These are phyloP conservation scores for Hibiscus tridactylites DNA, from an alignment of 345 rosid genomes.

Conservation along the genomic window DNA sequence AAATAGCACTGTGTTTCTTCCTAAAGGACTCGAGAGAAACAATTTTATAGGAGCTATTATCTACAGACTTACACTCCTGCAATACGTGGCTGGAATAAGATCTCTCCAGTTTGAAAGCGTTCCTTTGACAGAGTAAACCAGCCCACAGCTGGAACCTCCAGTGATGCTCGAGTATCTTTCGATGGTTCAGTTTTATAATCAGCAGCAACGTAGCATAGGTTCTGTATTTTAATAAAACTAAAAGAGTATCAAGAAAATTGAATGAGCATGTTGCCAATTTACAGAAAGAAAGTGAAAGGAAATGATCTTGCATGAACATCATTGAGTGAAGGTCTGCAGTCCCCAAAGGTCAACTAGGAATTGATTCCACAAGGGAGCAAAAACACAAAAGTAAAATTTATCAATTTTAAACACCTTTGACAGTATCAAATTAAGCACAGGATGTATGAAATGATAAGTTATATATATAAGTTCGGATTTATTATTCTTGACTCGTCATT, in stretches of 20 bases:
- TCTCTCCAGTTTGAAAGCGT: slow-evolving; percentile 90
- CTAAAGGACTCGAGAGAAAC: neutral
- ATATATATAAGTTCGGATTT: neutral
- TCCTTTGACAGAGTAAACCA: slow-evolving; percentile 69
- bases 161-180: slow-evolving; percentile 58
- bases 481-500: neutral
- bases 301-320: slow-evolving; percentile 1
- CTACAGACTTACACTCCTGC: slow-evolving; percentile 69
- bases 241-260: slow-evolving; percentile 13
- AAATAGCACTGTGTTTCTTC: neutral
- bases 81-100: slow-evolving; percentile 78
- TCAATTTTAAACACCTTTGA: neutral
- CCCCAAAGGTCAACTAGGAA: neutral
- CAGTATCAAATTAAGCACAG: neutral
- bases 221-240: slow-evolving; percentile 33
- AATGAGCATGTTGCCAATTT: neutral
- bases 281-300: neutral
- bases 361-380: neutral
- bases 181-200: slow-evolving; percentile 65
- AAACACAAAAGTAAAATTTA: neutral
- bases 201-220: slow-evolving; percentile 80
- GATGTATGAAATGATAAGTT: neutral
- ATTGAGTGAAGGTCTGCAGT: neutral
- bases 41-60: neutral
- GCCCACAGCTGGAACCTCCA: slow-evolving; percentile 62